Percentiles rank a stretch among this genome's conserved stretches.
Conservation (phyloP, 2,329 filamentous ascomycete species). For the Taxawa tesnikishii region DNA sequence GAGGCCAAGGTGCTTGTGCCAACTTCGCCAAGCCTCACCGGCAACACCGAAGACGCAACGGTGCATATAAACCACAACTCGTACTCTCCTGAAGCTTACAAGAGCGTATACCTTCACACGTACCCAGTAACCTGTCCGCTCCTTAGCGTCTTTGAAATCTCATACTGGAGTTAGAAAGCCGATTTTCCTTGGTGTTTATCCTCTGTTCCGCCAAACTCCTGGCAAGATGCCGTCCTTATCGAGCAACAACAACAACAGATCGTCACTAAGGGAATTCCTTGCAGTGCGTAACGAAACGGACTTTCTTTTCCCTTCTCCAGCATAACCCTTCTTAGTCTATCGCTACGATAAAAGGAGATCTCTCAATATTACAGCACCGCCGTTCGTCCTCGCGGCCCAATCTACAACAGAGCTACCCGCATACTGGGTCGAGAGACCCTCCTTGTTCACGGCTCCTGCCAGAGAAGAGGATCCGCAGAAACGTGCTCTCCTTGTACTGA, state of each 20-base stretch:
- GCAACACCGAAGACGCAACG: too few relatives aligned
- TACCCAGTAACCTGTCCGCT: too few relatives aligned
- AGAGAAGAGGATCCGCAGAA: conserved; percentile 24
- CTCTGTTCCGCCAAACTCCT: too few relatives aligned
- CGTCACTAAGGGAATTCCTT: conserved; percentile 16
- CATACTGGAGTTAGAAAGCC: too few relatives aligned
- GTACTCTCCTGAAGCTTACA: too few relatives aligned
- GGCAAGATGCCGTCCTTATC: too few relatives aligned
- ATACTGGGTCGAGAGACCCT: conserved; percentile 33
- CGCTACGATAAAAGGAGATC: conserved; percentile 32
- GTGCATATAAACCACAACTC: too few relatives aligned
- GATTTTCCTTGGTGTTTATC: too few relatives aligned
- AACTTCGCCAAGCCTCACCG: too few relatives aligned
- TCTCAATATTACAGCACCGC: conserved; percentile 35
- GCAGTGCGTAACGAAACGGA: conserved; percentile 11
- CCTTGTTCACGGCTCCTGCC: conserved; percentile 33
- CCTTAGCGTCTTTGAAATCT: too few relatives aligned
- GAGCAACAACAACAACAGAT: conserved; percentile 6
- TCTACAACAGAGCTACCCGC: conserved; percentile 34
- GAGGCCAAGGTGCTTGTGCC: too few relatives aligned
- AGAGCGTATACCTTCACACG: too few relatives aligned
- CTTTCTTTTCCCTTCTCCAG: neutral
- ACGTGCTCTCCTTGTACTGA: conserved; percentile 32
- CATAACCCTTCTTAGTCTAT: conserved; percentile 24
- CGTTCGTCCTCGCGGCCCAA: conserved; percentile 31